These are phyloP conservation scores for Rhodamnia argentea DNA, from an alignment of 345 rosid genomes.

Conservation along the genomic window DNA sequence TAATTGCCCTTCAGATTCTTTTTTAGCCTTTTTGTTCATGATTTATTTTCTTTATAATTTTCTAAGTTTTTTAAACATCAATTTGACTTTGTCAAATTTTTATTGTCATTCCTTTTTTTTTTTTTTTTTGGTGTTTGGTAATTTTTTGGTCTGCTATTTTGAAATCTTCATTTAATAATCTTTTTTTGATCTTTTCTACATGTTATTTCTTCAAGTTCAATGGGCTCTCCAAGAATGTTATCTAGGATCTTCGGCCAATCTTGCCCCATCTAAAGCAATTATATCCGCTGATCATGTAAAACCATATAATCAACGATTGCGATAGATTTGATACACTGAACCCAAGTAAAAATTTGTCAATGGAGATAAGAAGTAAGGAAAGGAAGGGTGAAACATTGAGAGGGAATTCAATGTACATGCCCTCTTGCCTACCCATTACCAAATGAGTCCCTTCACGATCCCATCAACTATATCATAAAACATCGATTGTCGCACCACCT, in stretches of 20 bases:
- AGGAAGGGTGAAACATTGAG: background rate
- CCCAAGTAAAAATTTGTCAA: background rate
- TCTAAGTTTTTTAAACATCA: no score
- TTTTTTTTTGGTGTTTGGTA: no score
- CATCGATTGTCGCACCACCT: background rate
- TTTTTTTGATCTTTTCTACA: no score
- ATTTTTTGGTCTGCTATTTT: no score
- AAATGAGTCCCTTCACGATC: background rate
- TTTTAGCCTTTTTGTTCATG: no score
- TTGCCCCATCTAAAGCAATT: background rate
- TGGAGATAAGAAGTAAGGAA: background rate
- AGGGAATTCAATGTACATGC: background rate
- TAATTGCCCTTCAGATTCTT: no score
- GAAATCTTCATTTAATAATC: no score
- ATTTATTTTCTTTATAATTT: no score
- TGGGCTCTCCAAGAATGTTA: background rate
- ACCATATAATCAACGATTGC: background rate
- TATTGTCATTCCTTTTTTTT: no score
- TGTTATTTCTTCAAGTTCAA: no score
- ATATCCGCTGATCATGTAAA: background rate
- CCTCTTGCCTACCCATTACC: background rate
- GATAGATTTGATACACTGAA: background rate
- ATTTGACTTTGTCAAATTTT: no score
- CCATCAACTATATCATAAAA: background rate
- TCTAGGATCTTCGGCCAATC: background rate